Evolutionary conservation across 2,329 filamentous ascomycete species (phyloP), one percentile per base, ranked within the genome.

Genomic region (Colletotrichum aenigma): DNA sequence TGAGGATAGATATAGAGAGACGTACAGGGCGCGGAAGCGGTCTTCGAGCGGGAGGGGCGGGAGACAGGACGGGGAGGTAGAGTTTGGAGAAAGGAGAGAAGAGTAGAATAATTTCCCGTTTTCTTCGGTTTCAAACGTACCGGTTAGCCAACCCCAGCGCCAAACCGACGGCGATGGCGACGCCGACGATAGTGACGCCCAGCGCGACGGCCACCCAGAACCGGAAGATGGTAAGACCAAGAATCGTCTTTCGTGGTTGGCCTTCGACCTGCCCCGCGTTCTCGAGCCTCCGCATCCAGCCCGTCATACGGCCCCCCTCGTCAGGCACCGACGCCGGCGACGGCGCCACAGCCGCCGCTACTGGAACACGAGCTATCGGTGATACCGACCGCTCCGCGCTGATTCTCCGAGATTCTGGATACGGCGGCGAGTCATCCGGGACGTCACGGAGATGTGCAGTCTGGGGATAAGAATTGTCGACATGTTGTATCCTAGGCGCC

Each of bases 131-230:
- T 76, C 74, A 76, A 65, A 76, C 74, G 66, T 75, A 75, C 61
- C 71, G 66, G 71, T 75, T 75, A 66, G 74, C 71, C 66, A 76
- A 58, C 15, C 74, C 74, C 60, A 76, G 55, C 66, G 36, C 74
- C 66, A 76, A 62, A n/a, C 74, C 74, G 48, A 75, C 71, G 61
- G 66, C 74, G 28, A 76, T 76, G 60, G 74, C 74, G 16, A 75
- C 74, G 52, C 71, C 66, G 32, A 76, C 66, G 26, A 76, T 75
- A 21, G 66, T 64, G 56, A 76, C 48, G 38, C 71, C 71, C 71
- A 74, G 52, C 15, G 71, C 74, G 61, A 76, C 61, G 6, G 71
- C 74, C 65, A 43, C 74, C 74, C 74, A 76, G 66, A 76, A 76
- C 12, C 71, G 71, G 13, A 76, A 55, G 13, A 76, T 71, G 30